Evolutionary conservation across 2,329 filamentous ascomycete species (phyloP), one percentile per base, ranked within the genome.

Genomic region (Talaromyces sp.): DNA sequence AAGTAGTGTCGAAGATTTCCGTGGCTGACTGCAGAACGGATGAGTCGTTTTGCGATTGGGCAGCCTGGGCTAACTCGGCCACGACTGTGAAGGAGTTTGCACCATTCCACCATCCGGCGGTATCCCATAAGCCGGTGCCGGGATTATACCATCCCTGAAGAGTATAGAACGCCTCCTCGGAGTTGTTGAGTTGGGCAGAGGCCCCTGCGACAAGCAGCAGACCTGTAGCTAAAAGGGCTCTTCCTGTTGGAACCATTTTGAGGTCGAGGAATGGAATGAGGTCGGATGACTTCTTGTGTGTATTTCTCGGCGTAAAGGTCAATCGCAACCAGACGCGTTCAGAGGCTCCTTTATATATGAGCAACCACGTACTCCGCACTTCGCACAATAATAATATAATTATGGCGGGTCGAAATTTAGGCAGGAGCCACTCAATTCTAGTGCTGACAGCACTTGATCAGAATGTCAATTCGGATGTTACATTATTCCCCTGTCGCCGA

Each of bases 81-180:
- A 59, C 52, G 19, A 62, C 60, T 25, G 60, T 62, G 39, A 62
- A 55, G 2, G 60, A 25, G n/a, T 62, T 62, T 52, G 60, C 60
- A 17, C 49, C 60, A 52, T 62, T 62, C 60, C 60, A 62, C 60
- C 60, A 62, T 51, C 60, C 60, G 8, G 55, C 60, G 17, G 56
- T 58, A 44, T 62, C 44, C 60, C 60, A 62, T 5, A 62, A 28
- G 1, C 60, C 60, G 32, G 56, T 58, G 8, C 17, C 17, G 10
- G 32, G 15, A 56, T 62, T 51, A 36, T 62, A 62, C 60, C 60
- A 62, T 27, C 28, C 33, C 51, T 62, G 60, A 39, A 62, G 60
- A n/a, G 60, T 59, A 33, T 52, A 9, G 25, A 59, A 59, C 5
- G 60, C 56, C 15, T 52, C 36, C 52, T 55, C 30, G 13, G 56